Base-by-base conservation (phyloP, 768 basidiomycete genomes). In the Tulasnella sp. region DNA sequence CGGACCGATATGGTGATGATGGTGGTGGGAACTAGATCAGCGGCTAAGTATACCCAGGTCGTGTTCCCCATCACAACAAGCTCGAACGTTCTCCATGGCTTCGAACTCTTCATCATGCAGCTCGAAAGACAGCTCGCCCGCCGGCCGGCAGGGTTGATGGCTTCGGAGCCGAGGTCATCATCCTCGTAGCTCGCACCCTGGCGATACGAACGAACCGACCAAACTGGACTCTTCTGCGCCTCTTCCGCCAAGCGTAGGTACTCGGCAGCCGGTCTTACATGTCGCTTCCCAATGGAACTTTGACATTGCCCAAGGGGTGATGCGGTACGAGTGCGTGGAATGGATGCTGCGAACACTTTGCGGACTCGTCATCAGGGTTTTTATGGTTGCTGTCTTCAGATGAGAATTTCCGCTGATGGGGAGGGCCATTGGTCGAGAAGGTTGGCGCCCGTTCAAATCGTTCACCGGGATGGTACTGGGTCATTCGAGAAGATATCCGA, bases 51-150 rank as follows among this genome's bases (percentile, higher is more conserved):
- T 88, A 0, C 93, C 93, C 23, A 96, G 93, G 0, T 93, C 95
- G 84, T 96, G 94, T 74, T 90, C 87, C 26, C 93, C 94, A 83
- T 94, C 93, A 81, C 93, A 95, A 83, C 94, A 95, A 0, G 93
- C 95, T 32, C 97, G 89, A 29, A 98, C 96, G 82, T 99, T 98
- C 86, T 98, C 96, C 76, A 99, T 84, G 0, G 95, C 96, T 82
- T 98, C 96, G 83, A 90, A 99, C 29, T 87, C 87, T 26, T 90
- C 92, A n/a, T 90, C 93, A 81, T 96, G 91, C 42, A 95, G 85
- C 85, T 96, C 94, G 82, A 96, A 93, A 81, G 93, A 93, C 0
- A 93, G 85, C 32, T 91, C 93, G 3, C 90, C 90, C 57, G 78
- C 32, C 32, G 23, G 5, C 42, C 7, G 42, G 15, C 39, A 37